These are phyloP conservation scores for Colletotrichum gigasporum DNA, from an alignment of 2,329 filamentous ascomycete species.

Conservation along the genomic window DNA sequence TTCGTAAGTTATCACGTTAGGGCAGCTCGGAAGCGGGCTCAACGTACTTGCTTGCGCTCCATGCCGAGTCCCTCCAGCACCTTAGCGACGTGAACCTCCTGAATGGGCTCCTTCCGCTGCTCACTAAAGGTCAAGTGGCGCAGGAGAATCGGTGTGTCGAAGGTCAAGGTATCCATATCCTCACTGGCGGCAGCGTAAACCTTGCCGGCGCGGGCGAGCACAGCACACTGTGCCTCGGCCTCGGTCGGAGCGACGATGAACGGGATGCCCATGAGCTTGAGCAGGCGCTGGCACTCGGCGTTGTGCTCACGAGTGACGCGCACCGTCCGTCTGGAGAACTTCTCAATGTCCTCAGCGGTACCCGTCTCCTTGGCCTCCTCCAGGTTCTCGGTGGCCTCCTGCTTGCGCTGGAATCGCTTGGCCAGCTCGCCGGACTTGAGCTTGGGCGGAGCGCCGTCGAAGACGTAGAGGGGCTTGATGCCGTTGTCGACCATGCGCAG, in stretches of 20 bases:
- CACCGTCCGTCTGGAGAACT: slow-evolving; percentile 93
- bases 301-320: slow-evolving; percentile 98
- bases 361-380: slow-evolving; percentile 98
- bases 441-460: slow-evolving; percentile 95
- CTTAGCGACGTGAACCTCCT: slow-evolving; percentile 89
- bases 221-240: slow-evolving; percentile 95
- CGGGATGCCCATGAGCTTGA: slow-evolving; percentile 96
- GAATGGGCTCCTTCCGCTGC: slow-evolving; percentile 96
- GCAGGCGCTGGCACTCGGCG: slow-evolving; percentile 86
- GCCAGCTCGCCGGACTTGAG: slow-evolving; percentile 97
- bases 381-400: slow-evolving; percentile 87
- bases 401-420: slow-evolving; percentile 94
- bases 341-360: slow-evolving; percentile 96
- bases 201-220: slow-evolving; percentile 88
- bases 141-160: slow-evolving; percentile 89
- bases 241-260: slow-evolving; percentile 96
- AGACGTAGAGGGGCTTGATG: slow-evolving; percentile 98
- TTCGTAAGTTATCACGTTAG: slow-evolving; percentile 11
- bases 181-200: slow-evolving; percentile 97
- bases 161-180: slow-evolving; percentile 99
- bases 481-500: slow-evolving; percentile 98
- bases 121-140: slow-evolving; percentile 97
- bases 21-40: neutral
- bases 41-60: slow-evolving; percentile 80
- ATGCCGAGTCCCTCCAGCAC: slow-evolving; percentile 88